Evolutionary conservation across 2,329 filamentous ascomycete genomes (phyloP), one percentile per base, ranked within the genome.

Genomic region (Sporothrix euskadiensis): DNA sequence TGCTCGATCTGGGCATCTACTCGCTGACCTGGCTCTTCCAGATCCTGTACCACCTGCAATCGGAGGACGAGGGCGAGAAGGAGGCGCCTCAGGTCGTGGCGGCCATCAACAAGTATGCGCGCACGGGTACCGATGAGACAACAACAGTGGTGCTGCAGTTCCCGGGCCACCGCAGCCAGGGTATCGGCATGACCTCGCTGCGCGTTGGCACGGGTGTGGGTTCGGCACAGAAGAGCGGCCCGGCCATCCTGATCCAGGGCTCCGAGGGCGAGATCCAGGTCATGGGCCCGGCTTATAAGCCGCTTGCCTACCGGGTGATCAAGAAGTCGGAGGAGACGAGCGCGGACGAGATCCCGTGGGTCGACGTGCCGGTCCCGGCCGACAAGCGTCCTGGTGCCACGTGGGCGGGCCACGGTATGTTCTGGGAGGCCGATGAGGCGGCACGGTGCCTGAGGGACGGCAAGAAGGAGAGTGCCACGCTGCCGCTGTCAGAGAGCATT

Each of bases 11-110:
- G 73, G 94, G 94, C 75, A 92, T 97, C 81, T 97, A 97, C 84
- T 89, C 92, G 65, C 83, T 97, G 75, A 97, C 93, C 44, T 97
- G 94, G 94, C 88, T 96, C 69, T 97, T 95, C 86, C 93, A 97
- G 83, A 91, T 91, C 61, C 87, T 97, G 39, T 97, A 97, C 83
- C 92, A 94, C 81, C 89, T 92, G 3, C 91, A 94, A 79, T 86
- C 90, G 1, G 71, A 72, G 44, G 68, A 54, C 19, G 70, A 70
- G 56, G 66, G 65, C 39, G 85, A 90, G 76, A 92, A 93, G 77
- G 88, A 93, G 81, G 79, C 87, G 0, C 94, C 94, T 5, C 86
- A 84, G 61, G 90, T 96, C 3, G 83, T 89, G 10, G 87, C 90
- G 0, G 88, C 92, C 71, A 89, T 94, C 78, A 89, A 89, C 79